A percentile compares a stretch with the other conserved stretches of the same genome.
phyloP scores from a whole-genome alignment of 352 stramenopile genomes.

The Phytopythium aichiense region DNA sequence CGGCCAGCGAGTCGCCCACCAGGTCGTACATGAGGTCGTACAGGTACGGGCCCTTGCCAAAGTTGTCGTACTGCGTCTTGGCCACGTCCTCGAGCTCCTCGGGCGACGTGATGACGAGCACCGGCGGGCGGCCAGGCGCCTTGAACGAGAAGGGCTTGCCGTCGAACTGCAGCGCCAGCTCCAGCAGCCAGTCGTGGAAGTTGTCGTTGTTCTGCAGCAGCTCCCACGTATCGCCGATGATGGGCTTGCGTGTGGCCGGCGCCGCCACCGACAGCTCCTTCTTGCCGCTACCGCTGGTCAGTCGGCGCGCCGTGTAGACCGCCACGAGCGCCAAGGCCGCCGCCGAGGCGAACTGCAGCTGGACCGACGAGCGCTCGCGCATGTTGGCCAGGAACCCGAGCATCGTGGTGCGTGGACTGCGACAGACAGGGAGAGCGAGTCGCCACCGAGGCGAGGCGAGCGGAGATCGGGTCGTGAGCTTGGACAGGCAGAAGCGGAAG shows the following conservation, averaged over 20 bases:
- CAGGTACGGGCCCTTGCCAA: conserved; percentile 42
- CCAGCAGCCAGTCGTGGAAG: conserved; percentile 22
- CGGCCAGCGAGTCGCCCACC: conserved; percentile 38
- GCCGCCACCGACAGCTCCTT: not conserved
- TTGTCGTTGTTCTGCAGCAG: too few species aligned
- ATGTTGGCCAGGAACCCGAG: conserved; percentile 5
- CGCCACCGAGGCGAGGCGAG: too few species aligned
- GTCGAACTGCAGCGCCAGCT: conserved; percentile 10
- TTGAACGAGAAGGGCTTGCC: conserved; percentile 29
- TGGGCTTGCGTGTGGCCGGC: conserved; percentile 1
- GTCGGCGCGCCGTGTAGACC: not conserved
- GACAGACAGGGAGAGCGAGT: not conserved
- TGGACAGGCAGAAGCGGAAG: conserved; percentile 1
- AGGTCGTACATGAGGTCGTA: conserved; percentile 37
- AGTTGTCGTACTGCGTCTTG: conserved; percentile 48
- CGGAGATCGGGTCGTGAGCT: not conserved
- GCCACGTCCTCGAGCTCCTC: conserved; percentile 52
- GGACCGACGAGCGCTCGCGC: not conserved
- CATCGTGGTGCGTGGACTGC: not conserved
- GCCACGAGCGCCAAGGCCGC: not conserved
- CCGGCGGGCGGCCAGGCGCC: conserved; percentile 28
- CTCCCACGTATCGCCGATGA: not conserved
- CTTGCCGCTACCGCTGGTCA: not conserved
- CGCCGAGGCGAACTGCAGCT: conserved; percentile 3
- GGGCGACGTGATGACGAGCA: conserved; percentile 35